Conservation (phyloP, 2,329 filamentous ascomycete genomes). For the Arthrinium puccinioides region DNA sequence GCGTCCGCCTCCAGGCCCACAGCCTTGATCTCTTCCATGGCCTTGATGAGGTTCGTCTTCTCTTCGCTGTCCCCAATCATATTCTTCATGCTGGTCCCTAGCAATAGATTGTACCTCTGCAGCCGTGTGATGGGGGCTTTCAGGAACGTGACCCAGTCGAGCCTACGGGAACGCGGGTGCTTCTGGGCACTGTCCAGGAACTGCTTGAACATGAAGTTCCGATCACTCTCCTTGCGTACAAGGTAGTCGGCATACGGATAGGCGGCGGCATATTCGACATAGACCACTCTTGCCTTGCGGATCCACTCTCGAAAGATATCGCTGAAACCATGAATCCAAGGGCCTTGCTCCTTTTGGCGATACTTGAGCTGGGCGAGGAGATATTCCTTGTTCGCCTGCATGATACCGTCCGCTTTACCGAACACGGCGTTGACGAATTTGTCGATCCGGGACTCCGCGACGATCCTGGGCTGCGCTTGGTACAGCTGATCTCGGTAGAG, state of each 20-base stretch:
- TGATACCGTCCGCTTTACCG: conserved; percentile 81
- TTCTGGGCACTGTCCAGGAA: conserved; percentile 77
- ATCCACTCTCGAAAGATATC: conserved; percentile 99
- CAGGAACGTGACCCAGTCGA: conserved; percentile 91
- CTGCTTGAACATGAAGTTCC: conserved; percentile 77
- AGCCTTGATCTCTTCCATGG: conserved; percentile 84
- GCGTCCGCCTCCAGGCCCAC: conserved; percentile 88
- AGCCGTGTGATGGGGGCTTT: conserved; percentile 90
- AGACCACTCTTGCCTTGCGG: conserved; percentile 79
- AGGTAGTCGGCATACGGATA: conserved; percentile 80
- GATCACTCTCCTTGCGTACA: conserved; percentile 75
- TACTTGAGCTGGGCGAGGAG: conserved; percentile 92
- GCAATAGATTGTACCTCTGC: conserved; percentile 79
- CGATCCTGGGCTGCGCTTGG: conserved; percentile 68
- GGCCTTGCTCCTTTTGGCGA: conserved; percentile 91
- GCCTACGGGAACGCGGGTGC: conserved; percentile 71
- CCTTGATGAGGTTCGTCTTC: conserved; percentile 73
- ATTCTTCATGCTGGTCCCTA: conserved; percentile 77
- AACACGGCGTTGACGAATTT: conserved; percentile 83
- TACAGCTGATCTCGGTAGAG: conserved; percentile 80
- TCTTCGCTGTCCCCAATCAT: conserved; percentile 82
- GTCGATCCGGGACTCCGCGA: conserved; percentile 68
- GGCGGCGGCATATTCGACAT: conserved; percentile 84
- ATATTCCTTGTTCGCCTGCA: conserved; percentile 87
- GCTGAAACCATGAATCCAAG: conserved; percentile 89